Base-by-base conservation (phyloP, 768 basidiomycete species). In the Russula compacta region DNA sequence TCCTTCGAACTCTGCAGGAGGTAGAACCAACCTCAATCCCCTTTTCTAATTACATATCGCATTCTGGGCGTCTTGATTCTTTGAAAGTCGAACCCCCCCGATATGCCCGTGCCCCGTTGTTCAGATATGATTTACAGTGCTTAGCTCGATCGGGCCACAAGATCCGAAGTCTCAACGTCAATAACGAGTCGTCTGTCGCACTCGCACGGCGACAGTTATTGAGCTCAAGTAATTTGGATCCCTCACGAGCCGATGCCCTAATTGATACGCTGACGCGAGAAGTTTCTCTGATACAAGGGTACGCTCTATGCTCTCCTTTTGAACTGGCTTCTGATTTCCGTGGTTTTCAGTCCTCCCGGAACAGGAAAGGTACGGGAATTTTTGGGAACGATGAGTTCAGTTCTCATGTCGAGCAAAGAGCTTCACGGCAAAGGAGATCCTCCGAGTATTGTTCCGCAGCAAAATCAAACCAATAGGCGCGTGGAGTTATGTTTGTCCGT, bases 241-340 rank as follows among this genome's bases (percentile, higher is more conserved):
- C 79, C 0, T 86, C 85, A 69, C 89, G 91, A 68, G 83, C 79
- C 0, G 83, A 87, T 57, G 84, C 89, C 1, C 73, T 91, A 2
- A 69, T 92, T 3, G 80, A 84, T 58, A 74, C 81, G 0, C 69
- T 90, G 40, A 79, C 77, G 0, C 71, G 81, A 52, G 85, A 89
- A 65, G 69, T 90, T 0, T 75, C 81, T 0, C 71, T 91, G 50
- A 85, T 92, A 42, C 87, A 91, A 72, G 89, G 89, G 84, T 87
- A 17, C 48, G 75, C 56, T 21, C 2, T 57, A 19, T 29, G 35
- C 52, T 36, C 2, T 32, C 6, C 35, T 32, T 4, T 21, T 8
- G 7, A 38, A 24, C 29, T 8, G 19, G 11, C 24, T 14, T 29
- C 53, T 54, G 7, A 58, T 17, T 17, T 2, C 35, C 19, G 36